Evolutionary conservation across 73 alveolate genomes (phyloP).

Genomic region (Tetrahymena borealis): DNA sequence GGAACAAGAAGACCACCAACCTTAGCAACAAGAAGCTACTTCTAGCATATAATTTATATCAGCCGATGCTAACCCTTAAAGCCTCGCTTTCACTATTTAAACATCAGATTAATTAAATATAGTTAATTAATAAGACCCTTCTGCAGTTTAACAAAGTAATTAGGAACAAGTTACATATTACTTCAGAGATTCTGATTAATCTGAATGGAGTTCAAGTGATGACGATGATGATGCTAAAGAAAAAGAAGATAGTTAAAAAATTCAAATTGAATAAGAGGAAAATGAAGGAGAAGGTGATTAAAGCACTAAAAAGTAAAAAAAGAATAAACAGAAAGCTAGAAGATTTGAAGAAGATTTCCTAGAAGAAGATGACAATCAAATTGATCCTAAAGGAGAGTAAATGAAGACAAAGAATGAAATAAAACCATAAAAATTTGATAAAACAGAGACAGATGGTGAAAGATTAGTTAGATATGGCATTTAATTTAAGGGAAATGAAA

Average conservation of each 20-base stretch:
- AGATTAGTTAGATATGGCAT: neutral
- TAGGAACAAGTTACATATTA: neutral
- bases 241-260: neutral
- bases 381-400: neutral
- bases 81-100: neutral
- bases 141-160: neutral
- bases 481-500: neutral
- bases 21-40: neutral
- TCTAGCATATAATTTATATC: neutral
- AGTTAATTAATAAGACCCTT: neutral
- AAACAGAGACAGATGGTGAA: neutral
- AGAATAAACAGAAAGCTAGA: neutral
- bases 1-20: neutral
- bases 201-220: neutral
- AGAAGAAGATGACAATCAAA: neutral
- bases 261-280: neutral
- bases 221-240: neutral
- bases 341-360: neutral
- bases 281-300: neutral
- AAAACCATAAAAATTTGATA: neutral
- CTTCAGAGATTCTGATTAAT: neutral
- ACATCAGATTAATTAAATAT: neutral
- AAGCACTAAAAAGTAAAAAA: neutral
- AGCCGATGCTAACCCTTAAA: neutral
- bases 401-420: neutral